A percentile compares a stretch with the other conserved stretches of the same genome.
Evolutionary conservation across 192 early-diverging fungal species (phyloP).

Genomic region (Podila minutissima): DNA sequence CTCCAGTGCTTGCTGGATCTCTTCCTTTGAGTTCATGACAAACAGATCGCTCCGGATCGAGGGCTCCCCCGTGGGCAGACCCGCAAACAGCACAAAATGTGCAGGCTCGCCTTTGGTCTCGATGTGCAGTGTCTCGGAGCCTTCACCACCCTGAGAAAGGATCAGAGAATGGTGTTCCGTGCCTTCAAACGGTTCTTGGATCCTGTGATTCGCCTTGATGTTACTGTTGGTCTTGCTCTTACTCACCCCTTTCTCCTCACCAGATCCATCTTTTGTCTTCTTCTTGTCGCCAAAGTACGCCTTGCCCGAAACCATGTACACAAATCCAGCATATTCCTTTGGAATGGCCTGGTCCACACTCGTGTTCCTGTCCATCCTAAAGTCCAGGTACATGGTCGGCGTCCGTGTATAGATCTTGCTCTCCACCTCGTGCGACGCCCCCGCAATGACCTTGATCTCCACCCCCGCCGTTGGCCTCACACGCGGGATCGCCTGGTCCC

Average conservation of each 20-base stretch:
- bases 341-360: constrained; percentile 67
- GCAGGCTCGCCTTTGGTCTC: constrained; percentile 20
- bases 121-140: constrained; percentile 9
- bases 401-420: constrained; percentile 79
- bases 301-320: constrained; percentile 68
- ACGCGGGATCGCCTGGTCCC: constrained; percentile 70
- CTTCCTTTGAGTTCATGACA: constrained; percentile 66
- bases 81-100: constrained; percentile 30
- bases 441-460: constrained; percentile 87
- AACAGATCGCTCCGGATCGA: constrained; percentile 74
- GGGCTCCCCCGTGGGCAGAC: constrained; percentile 57
- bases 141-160: constrained; percentile 16
- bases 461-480: constrained; percentile 62
- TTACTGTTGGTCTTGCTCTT: constrained; percentile 43
- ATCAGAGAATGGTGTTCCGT: constrained; percentile 36
- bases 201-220: not conserved
- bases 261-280: constrained; percentile 38
- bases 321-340: constrained; percentile 63
- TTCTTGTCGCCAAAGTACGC: constrained; percentile 61
- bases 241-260: constrained; percentile 53
- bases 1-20: constrained; percentile 58
- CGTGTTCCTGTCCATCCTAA: constrained; percentile 68
- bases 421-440: constrained; percentile 75
- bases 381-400: constrained; percentile 84
- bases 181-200: constrained; percentile 20